phyloP scores from a whole-genome alignment of 805 yeast species.

The Metschnikowia cerradonensis region DNA sequence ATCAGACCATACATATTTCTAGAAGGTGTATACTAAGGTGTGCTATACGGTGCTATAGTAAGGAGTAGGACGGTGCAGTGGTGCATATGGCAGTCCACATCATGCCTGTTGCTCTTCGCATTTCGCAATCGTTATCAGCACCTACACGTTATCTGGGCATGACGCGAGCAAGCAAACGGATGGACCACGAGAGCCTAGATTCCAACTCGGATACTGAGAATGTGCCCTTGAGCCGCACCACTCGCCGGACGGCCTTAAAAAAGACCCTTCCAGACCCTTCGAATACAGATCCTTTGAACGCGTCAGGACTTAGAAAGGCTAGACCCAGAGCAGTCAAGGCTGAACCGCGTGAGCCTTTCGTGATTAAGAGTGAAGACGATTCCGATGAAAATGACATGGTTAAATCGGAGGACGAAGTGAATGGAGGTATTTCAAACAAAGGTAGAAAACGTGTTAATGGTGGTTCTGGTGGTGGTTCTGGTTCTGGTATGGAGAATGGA shows the following conservation, averaged over 20 bases:
- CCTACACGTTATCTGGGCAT: neutral
- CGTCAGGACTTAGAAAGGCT: neutral
- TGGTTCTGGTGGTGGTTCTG: too few species aligned
- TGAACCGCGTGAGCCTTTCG: neutral
- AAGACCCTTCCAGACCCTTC: neutral
- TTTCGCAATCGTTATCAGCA: slow-evolving; percentile 4
- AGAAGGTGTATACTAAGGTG: too few species aligned
- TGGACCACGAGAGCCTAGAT: neutral
- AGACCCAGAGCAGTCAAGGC: neutral
- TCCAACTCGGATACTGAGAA: slow-evolving; percentile 1
- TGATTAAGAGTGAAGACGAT: neutral
- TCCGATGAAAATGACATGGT: too few species aligned
- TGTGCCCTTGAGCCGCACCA: neutral
- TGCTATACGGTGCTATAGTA: too few species aligned
- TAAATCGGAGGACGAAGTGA: too few species aligned
- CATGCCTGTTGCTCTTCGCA: slow-evolving; percentile 2
- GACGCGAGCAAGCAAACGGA: neutral
- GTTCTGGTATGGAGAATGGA: neutral
- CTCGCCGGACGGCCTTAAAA: neutral
- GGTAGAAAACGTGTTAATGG: too few species aligned
- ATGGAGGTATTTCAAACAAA: too few species aligned
- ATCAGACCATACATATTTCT: too few species aligned
- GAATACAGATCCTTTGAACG: neutral
- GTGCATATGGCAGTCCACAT: neutral
- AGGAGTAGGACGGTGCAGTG: neutral